A percentile compares a stretch with the other conserved stretches of the same genome.
phyloP scores from a whole-genome alignment of 108 stramenopile species.

The Aurantiochytrium sp. region DNA sequence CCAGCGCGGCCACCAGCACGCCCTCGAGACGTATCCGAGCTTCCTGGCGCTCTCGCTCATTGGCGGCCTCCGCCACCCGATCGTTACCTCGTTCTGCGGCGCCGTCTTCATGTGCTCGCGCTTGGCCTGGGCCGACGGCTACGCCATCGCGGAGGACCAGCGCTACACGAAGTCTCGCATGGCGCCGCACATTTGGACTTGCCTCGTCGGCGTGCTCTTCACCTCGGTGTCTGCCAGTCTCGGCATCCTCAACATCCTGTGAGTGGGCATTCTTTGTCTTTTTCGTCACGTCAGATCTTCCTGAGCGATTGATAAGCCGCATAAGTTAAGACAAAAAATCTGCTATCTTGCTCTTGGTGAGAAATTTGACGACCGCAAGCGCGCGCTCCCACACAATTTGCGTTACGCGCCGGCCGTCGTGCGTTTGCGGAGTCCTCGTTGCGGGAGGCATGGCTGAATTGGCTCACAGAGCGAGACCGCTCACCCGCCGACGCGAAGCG shows the following conservation, averaged over 20 bases:
- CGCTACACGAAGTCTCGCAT: slow-evolving; percentile 12
- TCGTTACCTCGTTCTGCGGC: slow-evolving; percentile 49
- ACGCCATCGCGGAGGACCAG: background rate
- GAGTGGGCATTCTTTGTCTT: background rate
- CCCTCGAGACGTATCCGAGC: slow-evolving; percentile 51
- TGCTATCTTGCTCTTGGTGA: no score
- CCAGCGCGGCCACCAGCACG: slow-evolving; percentile 77
- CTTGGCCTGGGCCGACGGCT: slow-evolving; percentile 36
- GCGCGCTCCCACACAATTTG: no score
- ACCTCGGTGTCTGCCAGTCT: background rate
- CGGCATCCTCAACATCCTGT: background rate
- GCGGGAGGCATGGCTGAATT: background rate
- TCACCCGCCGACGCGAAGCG: background rate
- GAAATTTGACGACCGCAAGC: no score
- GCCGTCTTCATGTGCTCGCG: slow-evolving; percentile 28
- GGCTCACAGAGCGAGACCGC: background rate
- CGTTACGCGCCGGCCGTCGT: background rate
- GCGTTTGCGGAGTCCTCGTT: background rate
- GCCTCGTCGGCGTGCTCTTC: background rate
- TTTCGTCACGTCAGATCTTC: background rate
- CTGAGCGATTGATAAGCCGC: background rate
- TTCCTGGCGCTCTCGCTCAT: slow-evolving; percentile 60
- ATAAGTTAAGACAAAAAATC: background rate
- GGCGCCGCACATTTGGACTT: slow-evolving; percentile 28
- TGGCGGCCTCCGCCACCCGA: slow-evolving; percentile 73